Base-by-base conservation (phyloP, 2,329 filamentous ascomycete genomes). In the Ambrosiella cleistominuta region DNA sequence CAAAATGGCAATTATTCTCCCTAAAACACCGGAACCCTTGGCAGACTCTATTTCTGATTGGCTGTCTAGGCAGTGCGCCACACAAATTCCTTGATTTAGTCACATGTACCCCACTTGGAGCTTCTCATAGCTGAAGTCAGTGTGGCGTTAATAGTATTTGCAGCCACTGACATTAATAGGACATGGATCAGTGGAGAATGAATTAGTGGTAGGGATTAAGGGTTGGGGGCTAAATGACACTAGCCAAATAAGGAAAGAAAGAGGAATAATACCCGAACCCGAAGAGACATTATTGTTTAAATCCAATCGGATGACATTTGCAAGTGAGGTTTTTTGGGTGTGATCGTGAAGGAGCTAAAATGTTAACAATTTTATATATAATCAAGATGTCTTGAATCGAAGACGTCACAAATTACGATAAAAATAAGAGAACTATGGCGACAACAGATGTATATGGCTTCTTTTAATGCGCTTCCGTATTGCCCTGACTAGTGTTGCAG, bases 261-360 rank as follows among this genome's bases (percentile, higher is more conserved):
- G 1, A 54, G 15, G 52, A 54, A 40, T 54, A 42, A 42, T 54
- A 54, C 52, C 38, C 38, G 39, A 54, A 54, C 38, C 52, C 38
- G 38, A 54, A 54, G 52, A 54, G 19, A 42, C 12, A 19, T 51
- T 17, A 42, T 54, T 42, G 38, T 19, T 27, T 17, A 42, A 54
- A 54, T 8, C 7, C 37, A 54, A 17, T 19, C 9, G 6, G 17
- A 11, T 35, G 27, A 51, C 27, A 51, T 17, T 12, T 6, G 5
- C 11, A 6, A 7, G n/a, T 3, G n/a, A n/a, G 40, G 2, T 42
- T 11, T 11, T 12, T 19, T 19, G 17, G 17, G 7, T 49, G 45
- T 49, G n/a, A 12, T 42, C 11, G 40, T 42, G 40, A 42, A 11
- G 11, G n/a, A 42, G 6, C 7, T 42, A n/a, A 1, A 12, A 42